These are phyloP conservation scores for Fusarium humuli DNA, from an alignment of 2,329 filamentous ascomycete genomes.

Conservation along the genomic window DNA sequence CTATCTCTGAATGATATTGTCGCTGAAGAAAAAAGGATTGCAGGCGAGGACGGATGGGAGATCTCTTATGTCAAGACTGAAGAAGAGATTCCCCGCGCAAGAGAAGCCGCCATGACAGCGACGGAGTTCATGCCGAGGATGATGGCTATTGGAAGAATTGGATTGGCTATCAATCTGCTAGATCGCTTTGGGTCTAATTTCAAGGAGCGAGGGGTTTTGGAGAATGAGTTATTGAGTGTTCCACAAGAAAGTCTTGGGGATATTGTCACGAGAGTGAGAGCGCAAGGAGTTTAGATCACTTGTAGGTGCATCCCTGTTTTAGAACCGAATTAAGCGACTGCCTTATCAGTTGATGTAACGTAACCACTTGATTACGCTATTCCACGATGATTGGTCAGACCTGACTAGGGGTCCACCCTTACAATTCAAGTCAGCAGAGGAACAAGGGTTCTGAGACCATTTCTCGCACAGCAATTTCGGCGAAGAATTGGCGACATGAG, in stretches of 20 bases:
- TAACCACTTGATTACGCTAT: too few species aligned
- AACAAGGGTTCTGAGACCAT: too few species aligned
- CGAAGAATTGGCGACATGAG: too few species aligned
- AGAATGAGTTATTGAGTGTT: background rate
- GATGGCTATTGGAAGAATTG: background rate
- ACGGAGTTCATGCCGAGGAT: background rate
- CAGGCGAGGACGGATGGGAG: background rate
- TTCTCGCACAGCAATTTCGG: too few species aligned
- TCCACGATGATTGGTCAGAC: too few species aligned
- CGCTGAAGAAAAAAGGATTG: fast-evolving
- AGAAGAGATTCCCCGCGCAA: background rate
- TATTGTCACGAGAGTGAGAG: fast-evolving
- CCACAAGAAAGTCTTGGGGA: background rate
- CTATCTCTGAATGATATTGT: background rate
- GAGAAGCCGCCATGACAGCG: background rate
- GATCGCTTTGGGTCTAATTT: background rate
- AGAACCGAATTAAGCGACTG: too few species aligned
- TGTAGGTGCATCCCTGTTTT: fast-evolving
- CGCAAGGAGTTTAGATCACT: background rate
- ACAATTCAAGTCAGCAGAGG: too few species aligned
- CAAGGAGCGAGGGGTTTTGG: background rate
- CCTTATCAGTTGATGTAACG: too few species aligned
- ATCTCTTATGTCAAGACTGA: background rate
- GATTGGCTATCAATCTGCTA: background rate
- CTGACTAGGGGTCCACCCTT: fast-evolving